Percentiles rank a stretch among this genome's conserved stretches.
phyloP scores from a whole-genome alignment of 495 filamentous ascomycete species.

The Gamarada debralockiae region DNA sequence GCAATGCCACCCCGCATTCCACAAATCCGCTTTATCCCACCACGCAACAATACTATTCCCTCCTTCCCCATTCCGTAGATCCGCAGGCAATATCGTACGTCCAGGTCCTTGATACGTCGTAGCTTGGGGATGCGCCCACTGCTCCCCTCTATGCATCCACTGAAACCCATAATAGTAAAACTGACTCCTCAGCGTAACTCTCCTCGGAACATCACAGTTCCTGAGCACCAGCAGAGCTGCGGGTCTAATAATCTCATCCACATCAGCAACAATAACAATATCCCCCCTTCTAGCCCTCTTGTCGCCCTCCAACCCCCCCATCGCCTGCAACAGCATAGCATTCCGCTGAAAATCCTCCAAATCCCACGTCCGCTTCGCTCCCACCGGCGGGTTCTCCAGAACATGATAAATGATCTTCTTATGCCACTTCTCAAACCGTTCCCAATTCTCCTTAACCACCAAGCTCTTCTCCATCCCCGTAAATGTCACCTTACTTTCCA shows the following conservation, averaged over 20 bases:
- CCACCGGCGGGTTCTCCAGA: conserved; percentile 28
- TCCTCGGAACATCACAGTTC: conserved; percentile 34
- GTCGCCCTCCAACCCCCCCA: conserved; percentile 27
- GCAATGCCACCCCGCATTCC: conserved; percentile 43
- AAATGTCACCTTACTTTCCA: conserved; percentile 42
- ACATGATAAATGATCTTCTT: conserved; percentile 37
- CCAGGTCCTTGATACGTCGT: conserved; percentile 32
- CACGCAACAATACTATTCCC: conserved; percentile 15
- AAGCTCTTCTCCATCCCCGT: conserved; percentile 37
- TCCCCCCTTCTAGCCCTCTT: conserved; percentile 26
- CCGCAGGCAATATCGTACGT: conserved; percentile 36
- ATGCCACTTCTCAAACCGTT: conserved; percentile 33
- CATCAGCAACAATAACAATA: conserved; percentile 34
- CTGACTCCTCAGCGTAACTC: conserved; percentile 34
- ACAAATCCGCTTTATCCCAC: conserved; percentile 24
- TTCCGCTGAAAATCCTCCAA: conserved; percentile 35
- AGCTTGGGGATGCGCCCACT: conserved; percentile 44
- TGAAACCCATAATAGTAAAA: conserved; percentile 48
- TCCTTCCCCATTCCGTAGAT: conserved; percentile 33
- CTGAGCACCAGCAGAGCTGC: conserved; percentile 33
- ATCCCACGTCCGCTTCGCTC: conserved; percentile 27
- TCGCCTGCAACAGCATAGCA: conserved; percentile 31
- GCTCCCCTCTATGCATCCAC: conserved; percentile 32
- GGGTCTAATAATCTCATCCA: conserved; percentile 39
- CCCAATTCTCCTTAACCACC: conserved; percentile 33